phyloP scores from a whole-genome alignment of 73 alveolate genomes.

The Blepharisma japonicum region DNA sequence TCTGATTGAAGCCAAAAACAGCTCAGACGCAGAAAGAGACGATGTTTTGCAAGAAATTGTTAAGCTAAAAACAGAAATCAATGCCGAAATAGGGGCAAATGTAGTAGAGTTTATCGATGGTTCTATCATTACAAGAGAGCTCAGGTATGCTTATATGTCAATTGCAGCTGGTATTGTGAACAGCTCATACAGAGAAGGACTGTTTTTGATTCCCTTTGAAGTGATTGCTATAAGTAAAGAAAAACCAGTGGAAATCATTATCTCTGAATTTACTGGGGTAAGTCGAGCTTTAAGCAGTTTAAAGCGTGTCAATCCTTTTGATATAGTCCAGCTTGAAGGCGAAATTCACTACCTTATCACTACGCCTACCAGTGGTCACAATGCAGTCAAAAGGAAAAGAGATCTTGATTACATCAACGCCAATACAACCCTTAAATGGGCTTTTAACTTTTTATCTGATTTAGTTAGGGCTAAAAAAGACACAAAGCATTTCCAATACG shows the following conservation, averaged over 20 bases:
- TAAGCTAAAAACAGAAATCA: slow-evolving; percentile 28
- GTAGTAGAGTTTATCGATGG: slow-evolving; percentile 28
- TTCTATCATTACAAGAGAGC: slow-evolving; percentile 37
- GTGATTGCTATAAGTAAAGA: slow-evolving; percentile 36
- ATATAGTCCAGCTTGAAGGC: slow-evolving; percentile 31
- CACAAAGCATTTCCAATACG: slow-evolving; percentile 4
- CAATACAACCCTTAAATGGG: slow-evolving; percentile 7
- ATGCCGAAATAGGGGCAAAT: slow-evolving; percentile 42
- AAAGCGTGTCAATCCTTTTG: slow-evolving; percentile 57
- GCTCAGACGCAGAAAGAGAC: slow-evolving; percentile 21
- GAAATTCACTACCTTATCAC: neutral
- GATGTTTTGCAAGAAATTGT: slow-evolving; percentile 8
- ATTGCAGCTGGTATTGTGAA: slow-evolving; percentile 38
- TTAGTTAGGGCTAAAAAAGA: neutral
- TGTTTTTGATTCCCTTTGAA: slow-evolving; percentile 64
- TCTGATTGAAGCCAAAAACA: slow-evolving; percentile 31
- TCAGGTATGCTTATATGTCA: slow-evolving; percentile 44
- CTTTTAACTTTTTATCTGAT: slow-evolving; percentile 5
- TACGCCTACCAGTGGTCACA: neutral
- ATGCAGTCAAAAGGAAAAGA: neutral
- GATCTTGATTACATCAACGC: neutral
- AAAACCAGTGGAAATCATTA: slow-evolving; percentile 28
- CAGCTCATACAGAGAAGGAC: slow-evolving; percentile 56
- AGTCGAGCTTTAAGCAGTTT: slow-evolving; percentile 52
- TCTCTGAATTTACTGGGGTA: slow-evolving; percentile 65